Percentiles rank a stretch among this genome's conserved stretches.
These are phyloP conservation scores for Tuber magnatum DNA, from an alignment of 495 filamentous ascomycete species.

Conservation along the genomic window DNA sequence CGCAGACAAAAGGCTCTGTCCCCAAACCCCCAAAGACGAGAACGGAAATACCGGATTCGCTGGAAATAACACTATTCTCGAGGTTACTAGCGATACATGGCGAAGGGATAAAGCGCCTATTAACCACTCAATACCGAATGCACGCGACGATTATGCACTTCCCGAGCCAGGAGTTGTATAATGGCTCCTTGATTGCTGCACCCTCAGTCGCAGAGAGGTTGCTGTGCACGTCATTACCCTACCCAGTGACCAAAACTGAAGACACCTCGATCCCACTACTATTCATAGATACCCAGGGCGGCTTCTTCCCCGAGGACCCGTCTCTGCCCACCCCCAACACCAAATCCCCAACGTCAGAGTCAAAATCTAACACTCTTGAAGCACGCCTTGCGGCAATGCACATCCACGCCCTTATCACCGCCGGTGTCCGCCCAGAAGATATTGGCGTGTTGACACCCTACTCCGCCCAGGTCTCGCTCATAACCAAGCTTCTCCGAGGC, in stretches of 20 bases:
- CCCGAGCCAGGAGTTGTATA: constrained; percentile 83
- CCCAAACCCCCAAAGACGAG: constrained; percentile 7
- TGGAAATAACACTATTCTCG: constrained; percentile 89
- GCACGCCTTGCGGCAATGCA: constrained; percentile 71
- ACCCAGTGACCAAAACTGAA: constrained; percentile 71
- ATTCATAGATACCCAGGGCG: constrained; percentile 95
- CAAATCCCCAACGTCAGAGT: constrained; percentile 61
- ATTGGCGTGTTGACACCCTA: constrained; percentile 95
- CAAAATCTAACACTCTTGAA: constrained; percentile 90
- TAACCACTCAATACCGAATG: constrained; percentile 99
- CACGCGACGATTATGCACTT: constrained; percentile 92
- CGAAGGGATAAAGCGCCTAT: constrained; percentile 75
- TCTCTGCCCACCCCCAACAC: constrained; percentile 36
- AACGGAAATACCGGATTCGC: constrained; percentile 45
- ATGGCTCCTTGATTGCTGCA: constrained; percentile 67
- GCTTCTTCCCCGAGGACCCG: constrained; percentile 64
- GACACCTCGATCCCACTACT: constrained; percentile 82
- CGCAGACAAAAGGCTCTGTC: constrained; percentile 43
- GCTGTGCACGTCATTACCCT: constrained; percentile 63
- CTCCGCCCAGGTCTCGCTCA: constrained; percentile 78
- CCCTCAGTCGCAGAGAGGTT: constrained; percentile 67
- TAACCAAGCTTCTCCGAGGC: constrained; percentile 68
- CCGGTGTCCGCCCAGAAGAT: constrained; percentile 70
- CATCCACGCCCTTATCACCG: constrained; percentile 63
- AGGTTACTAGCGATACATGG: constrained; percentile 77